A percentile compares a stretch with the other conserved stretches of the same genome.
Conservation (phyloP, 352 stramenopile genomes). For the Pythium volutum region DNA sequence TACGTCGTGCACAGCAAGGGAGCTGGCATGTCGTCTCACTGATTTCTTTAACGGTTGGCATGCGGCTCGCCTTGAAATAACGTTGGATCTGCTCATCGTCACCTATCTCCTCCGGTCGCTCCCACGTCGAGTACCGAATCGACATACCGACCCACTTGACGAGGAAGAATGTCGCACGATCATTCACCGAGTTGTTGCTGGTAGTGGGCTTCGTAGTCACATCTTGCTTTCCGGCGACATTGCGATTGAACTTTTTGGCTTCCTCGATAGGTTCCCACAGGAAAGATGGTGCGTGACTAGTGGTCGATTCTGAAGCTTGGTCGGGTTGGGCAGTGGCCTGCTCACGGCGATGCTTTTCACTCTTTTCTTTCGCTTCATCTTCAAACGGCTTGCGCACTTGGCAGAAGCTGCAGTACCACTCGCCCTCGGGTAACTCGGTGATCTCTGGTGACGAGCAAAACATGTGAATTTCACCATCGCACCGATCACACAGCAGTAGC, state of each 20-base stretch:
- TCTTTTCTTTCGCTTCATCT: constrained; percentile 17
- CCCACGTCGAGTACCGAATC: constrained; percentile 86
- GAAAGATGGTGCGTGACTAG: constrained; percentile 40
- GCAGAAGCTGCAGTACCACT: constrained; percentile 85
- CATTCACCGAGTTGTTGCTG: constrained; percentile 21
- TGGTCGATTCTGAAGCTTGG: background rate
- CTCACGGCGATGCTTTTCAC: background rate
- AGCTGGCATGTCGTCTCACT: constrained; percentile 79
- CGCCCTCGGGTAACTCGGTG: constrained; percentile 62
- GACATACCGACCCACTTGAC: constrained; percentile 88
- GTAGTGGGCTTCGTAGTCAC: constrained; percentile 8
- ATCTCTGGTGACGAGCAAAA: constrained; percentile 72
- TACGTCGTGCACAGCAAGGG: constrained; percentile 78
- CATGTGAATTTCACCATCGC: constrained; percentile 87
- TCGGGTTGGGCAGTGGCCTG: background rate
- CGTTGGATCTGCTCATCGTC: constrained; percentile 87
- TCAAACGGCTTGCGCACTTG: constrained; percentile 42
- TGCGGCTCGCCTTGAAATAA: constrained; percentile 87
- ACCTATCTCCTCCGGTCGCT: constrained; percentile 85
- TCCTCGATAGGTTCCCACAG: constrained; percentile 41
- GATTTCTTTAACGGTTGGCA: constrained; percentile 83
- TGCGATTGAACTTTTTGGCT: constrained; percentile 77
- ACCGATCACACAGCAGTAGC: constrained; percentile 82
- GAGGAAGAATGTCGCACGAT: constrained; percentile 78
- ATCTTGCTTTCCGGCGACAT: constrained; percentile 27